Evolutionary conservation across 352 stramenopile genomes (phyloP), one percentile per base, ranked within the genome.

Genomic region (Phytophthora fragariaefolia): DNA sequence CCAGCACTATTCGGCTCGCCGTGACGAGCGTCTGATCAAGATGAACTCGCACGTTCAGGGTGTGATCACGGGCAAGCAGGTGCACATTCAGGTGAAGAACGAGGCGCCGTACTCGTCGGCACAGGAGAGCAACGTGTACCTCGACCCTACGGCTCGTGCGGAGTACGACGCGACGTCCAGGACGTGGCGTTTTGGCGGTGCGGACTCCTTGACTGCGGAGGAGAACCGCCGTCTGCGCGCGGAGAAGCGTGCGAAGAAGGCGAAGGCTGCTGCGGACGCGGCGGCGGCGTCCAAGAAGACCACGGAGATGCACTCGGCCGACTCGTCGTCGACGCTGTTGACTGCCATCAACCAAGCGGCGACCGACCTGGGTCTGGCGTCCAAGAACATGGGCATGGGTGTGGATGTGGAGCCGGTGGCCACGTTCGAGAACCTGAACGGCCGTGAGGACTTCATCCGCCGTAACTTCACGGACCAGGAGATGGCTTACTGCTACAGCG

Each of bases 381-480:
- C 83, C 38, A 70, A 75, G 45, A 71, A 71, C 51, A 80, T 87
- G 68, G 82, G 85, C 50, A 79, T 95, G 61, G 86, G 88, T 20
- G 83, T 96, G 40, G 87, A 97, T 54, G 87, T 97, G 28, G 83
- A 97, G 74, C 83, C 87, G 1, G 75, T 96, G 46, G 82, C 83
- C 47, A 95, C 87, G 2, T 96, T 97, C 60, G 85, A 91, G 52
- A 86, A 89, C 61, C 66, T 92, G 38, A 73, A 87, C 45, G 79
- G 74, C 27, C 89, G 88, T n/a, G 80, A 94, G 54, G 85, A 92
- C 63, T 96, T 93, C 26, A 86, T 96, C 51, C 77, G 77, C 6
- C 84, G 90, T 67, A 97, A 97, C 81, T 97, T 97, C 68, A 97
- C 89, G 22, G 76, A 93, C 61, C 77, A 86, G 54, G 90, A 97